phyloP scores from a whole-genome alignment of 2,329 filamentous ascomycete species.

The Xylaria sp. region DNA sequence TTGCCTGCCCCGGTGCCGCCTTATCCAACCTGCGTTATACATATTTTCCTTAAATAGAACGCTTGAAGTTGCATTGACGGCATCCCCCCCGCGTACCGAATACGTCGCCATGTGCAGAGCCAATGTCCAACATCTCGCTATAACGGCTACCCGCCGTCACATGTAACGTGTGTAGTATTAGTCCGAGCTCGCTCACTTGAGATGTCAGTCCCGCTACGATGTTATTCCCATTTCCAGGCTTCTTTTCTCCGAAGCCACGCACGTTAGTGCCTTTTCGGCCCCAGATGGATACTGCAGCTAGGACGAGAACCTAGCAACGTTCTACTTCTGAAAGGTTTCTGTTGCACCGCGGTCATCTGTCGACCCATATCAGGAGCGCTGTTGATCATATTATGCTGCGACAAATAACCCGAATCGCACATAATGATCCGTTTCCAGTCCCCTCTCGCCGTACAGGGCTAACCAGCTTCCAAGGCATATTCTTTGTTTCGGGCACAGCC shows the following conservation, averaged over 20 bases:
- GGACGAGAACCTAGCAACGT: constrained; percentile 19
- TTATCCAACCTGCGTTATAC: constrained; percentile 28
- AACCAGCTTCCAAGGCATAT: constrained; percentile 35
- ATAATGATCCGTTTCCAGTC: constrained; percentile 15
- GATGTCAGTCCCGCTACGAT: constrained; percentile 25
- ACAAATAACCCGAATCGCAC: constrained; percentile 35
- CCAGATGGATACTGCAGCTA: constrained; percentile 18
- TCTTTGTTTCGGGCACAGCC: constrained; percentile 35
- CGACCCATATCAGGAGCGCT: constrained; percentile 13
- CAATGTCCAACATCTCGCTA: constrained; percentile 30
- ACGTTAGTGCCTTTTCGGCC: constrained; percentile 6
- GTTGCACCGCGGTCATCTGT: constrained; percentile 19
- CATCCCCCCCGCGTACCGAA: constrained; percentile 25
- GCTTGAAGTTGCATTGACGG: constrained; percentile 34
- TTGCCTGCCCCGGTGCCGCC: constrained; percentile 32
- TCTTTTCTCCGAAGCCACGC: constrained; percentile 24
- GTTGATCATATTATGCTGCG: constrained; percentile 16
- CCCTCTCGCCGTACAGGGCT: constrained; percentile 30
- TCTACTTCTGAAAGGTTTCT: constrained; percentile 34
- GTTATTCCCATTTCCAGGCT: constrained; percentile 23
- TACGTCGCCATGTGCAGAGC: constrained; percentile 29
- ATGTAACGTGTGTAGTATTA: constrained; percentile 30
- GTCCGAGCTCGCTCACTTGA: constrained; percentile 27
- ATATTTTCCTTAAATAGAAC: constrained; percentile 39
- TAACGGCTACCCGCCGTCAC: constrained; percentile 25